Evolutionary conservation across 176 grass and related monocot genomes (phyloP).

Genomic region (Hsuehochloa calcarea): DNA sequence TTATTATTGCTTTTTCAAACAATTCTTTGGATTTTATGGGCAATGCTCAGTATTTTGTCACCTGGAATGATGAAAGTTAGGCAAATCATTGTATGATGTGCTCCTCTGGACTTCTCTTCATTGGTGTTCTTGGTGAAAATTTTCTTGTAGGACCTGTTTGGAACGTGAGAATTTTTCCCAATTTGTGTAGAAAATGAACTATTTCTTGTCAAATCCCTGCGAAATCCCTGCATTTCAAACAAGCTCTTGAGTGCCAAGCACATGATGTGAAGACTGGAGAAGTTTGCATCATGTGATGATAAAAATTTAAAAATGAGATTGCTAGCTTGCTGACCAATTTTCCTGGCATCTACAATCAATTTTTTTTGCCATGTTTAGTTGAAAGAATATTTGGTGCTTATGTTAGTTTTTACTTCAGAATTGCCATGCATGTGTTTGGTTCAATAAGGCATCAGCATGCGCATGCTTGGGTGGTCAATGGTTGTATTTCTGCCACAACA

Average conservation of each 20-base stretch:
- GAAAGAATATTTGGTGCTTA: neutral
- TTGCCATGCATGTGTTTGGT: neutral
- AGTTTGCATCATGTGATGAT: conserved; percentile 36
- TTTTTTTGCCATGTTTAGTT: neutral
- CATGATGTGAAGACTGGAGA: conserved; percentile 14
- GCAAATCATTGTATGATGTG: conserved; percentile 69
- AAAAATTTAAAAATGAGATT: conserved; percentile 20
- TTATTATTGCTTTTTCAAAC: neutral
- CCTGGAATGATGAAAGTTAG: conserved; percentile 81
- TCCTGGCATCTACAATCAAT: neutral
- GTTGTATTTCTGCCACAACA: neutral
- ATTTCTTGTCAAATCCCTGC: neutral
- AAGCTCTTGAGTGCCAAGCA: neutral
- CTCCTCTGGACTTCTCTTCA: conserved; percentile 48
- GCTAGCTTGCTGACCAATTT: conserved; percentile 29
- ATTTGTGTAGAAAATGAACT: no score
- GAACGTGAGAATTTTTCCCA: no score
- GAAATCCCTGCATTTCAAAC: neutral
- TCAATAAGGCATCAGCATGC: neutral
- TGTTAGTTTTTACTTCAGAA: neutral
- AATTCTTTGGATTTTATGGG: neutral
- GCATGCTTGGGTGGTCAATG: neutral
- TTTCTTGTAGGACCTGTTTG: no score
- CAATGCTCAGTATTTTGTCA: conserved; percentile 8
- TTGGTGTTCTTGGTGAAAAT: neutral